Conservation (phyloP, 768 basidiomycete species). For the Termitomyces sp. region DNA sequence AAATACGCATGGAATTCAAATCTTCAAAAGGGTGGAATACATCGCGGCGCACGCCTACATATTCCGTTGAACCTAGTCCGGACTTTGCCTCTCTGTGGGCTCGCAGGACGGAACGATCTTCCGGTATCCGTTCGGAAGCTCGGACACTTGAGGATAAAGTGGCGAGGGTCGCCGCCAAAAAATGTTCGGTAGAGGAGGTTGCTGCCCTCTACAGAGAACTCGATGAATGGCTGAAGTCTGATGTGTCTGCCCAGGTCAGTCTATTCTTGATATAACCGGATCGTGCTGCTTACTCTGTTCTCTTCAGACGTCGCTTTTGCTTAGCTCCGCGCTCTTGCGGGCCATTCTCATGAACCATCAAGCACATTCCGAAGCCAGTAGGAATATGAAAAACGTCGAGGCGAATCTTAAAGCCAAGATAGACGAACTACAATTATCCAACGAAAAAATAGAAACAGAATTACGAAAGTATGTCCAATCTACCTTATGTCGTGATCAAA, state of each 20-base stretch:
- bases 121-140: constrained; percentile 49
- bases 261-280: constrained; percentile 11
- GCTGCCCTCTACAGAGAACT: constrained; percentile 74
- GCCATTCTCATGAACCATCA: constrained; percentile 82
- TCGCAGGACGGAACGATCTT: constrained; percentile 41
- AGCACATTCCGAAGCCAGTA: constrained; percentile 75
- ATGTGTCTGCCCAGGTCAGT: constrained; percentile 64
- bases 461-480: constrained; percentile 58
- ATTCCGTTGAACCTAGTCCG: constrained; percentile 40
- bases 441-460: constrained; percentile 64
- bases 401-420: constrained; percentile 58
- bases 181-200: constrained; percentile 86
- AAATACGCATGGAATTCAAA: constrained; percentile 77
- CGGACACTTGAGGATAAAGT: constrained; percentile 76
- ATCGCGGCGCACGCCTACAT: constrained; percentile 48
- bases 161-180: constrained; percentile 74
- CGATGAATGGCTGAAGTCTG: constrained; percentile 67
- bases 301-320: constrained; percentile 50
- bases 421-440: constrained; percentile 57
- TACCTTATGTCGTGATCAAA: constrained; percentile 11
- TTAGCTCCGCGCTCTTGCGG: constrained; percentile 76
- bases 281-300: not conserved
- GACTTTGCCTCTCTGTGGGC: constrained; percentile 38
- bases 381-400: constrained; percentile 62
- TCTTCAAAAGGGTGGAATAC: constrained; percentile 62